A percentile compares a stretch with the other conserved stretches of the same genome.
Conservation (phyloP, 192 early-diverging fungal species). For the Umbelopsis isabellina region DNA sequence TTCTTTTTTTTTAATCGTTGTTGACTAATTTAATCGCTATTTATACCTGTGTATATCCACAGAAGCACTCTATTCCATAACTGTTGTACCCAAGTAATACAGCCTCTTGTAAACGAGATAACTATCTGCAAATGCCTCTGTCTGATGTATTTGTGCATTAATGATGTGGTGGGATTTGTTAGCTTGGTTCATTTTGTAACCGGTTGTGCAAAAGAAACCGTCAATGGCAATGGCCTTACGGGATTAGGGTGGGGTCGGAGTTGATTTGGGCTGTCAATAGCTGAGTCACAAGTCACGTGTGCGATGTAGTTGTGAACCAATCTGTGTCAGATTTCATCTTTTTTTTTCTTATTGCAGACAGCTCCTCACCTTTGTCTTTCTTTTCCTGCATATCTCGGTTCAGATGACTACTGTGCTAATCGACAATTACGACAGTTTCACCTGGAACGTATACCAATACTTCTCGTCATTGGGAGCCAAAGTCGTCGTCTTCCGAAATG, state of each 20-base stretch:
- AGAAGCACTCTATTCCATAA: background rate
- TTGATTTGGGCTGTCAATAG: too few relatives aligned
- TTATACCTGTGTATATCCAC: slow-evolving; percentile 14
- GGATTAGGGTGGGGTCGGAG: too few relatives aligned
- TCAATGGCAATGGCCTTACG: too few relatives aligned
- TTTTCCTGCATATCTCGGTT: background rate
- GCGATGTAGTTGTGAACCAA: background rate
- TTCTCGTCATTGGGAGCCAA: slow-evolving; percentile 89
- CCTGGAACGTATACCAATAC: slow-evolving; percentile 98
- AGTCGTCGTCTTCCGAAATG: slow-evolving; percentile 92
- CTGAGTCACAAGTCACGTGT: slow-evolving; percentile 15
- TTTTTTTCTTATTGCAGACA: slow-evolving; percentile 1
- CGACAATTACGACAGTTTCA: slow-evolving; percentile 99
- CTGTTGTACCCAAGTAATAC: background rate
- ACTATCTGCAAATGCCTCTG: too few relatives aligned
- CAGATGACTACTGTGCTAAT: slow-evolving; percentile 79
- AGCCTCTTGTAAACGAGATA: background rate
- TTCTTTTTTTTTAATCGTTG: background rate
- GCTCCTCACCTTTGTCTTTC: background rate
- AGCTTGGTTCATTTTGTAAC: background rate
- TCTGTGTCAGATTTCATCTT: background rate
- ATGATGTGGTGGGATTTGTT: too few relatives aligned
- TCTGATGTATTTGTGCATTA: too few relatives aligned
- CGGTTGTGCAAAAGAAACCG: background rate
- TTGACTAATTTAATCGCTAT: slow-evolving; percentile 14